phyloP scores from a whole-genome alignment of 176 grass and related monocot genomes.

The Eremochloa ophiuroides region DNA sequence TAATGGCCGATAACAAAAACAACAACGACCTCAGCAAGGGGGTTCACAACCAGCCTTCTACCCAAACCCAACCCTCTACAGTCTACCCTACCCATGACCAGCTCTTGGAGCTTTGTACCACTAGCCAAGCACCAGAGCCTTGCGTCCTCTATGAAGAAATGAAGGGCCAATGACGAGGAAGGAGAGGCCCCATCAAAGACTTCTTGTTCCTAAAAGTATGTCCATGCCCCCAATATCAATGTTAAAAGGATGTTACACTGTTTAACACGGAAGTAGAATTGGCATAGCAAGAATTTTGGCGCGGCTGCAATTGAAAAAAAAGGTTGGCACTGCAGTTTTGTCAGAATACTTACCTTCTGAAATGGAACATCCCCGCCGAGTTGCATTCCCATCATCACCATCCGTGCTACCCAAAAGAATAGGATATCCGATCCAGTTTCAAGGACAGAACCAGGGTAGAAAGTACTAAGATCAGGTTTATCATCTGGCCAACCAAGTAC shows the following conservation, averaged over 20 bases:
- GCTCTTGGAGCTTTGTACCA: too few species aligned
- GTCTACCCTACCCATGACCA: too few species aligned
- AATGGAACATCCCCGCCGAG: slow-evolving; percentile 78
- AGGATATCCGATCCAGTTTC: slow-evolving; percentile 86
- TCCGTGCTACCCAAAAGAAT: slow-evolving; percentile 92
- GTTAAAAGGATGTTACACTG: background rate
- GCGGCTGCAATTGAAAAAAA: background rate
- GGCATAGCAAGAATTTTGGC: background rate
- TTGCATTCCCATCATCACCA: slow-evolving; percentile 95
- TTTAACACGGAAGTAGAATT: background rate
- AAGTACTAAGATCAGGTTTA: slow-evolving; percentile 57
- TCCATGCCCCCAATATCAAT: background rate
- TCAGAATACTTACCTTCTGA: slow-evolving; percentile 55
- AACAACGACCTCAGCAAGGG: too few species aligned
- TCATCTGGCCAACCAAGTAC: slow-evolving; percentile 85
- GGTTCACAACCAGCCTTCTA: too few species aligned
- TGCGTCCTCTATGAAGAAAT: too few species aligned
- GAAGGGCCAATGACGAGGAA: too few species aligned
- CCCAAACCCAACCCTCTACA: too few species aligned
- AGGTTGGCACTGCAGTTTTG: background rate
- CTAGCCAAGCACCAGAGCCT: too few species aligned
- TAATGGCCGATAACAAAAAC: too few species aligned
- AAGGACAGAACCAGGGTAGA: slow-evolving; percentile 82
- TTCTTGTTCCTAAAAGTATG: too few species aligned
- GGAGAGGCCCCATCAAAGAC: too few species aligned